phyloP scores from a whole-genome alignment of 768 basidiomycete species.

The Asterophora lycoperdoides region DNA sequence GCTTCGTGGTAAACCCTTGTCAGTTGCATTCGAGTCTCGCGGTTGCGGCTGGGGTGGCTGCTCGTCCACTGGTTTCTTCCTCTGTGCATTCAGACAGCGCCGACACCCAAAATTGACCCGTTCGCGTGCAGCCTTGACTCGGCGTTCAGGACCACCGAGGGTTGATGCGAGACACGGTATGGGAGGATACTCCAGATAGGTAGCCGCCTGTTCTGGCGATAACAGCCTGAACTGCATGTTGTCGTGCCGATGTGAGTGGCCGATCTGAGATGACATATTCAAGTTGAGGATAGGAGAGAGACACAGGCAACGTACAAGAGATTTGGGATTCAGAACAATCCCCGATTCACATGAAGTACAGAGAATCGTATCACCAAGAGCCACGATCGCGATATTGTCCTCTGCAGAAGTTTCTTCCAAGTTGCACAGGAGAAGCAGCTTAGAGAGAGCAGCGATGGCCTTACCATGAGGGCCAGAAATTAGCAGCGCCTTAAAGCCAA shows the following conservation, averaged over 20 bases:
- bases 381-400: conserved; percentile 18
- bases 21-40: too few species aligned
- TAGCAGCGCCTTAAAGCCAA: background rate
- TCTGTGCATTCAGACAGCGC: conserved; percentile 34
- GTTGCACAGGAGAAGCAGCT: conserved; percentile 29
- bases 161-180: conserved; percentile 11
- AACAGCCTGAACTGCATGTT: conserved; percentile 40
- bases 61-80: background rate
- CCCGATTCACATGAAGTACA: conserved; percentile 49
- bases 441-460: conserved; percentile 44
- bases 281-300: background rate
- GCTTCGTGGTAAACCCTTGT: background rate
- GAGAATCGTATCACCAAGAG: conserved; percentile 29
- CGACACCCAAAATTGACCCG: conserved; percentile 47
- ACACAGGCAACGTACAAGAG: conserved; percentile 36
- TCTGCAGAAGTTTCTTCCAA: conserved; percentile 25
- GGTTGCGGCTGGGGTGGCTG: background rate
- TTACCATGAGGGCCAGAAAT: conserved; percentile 16
- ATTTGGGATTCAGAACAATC: conserved; percentile 44
- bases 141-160: conserved; percentile 12
- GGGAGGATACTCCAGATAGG: conserved; percentile 18
- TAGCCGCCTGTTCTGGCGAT: conserved; percentile 14
- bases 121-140: conserved; percentile 27
- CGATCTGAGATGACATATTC: conserved; percentile 36
- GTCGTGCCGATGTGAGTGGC: conserved; percentile 63